Evolutionary conservation across 2,329 filamentous ascomycete species (phyloP), one percentile per base, ranked within the genome.

Genomic region (Colletotrichum chlorophyti): DNA sequence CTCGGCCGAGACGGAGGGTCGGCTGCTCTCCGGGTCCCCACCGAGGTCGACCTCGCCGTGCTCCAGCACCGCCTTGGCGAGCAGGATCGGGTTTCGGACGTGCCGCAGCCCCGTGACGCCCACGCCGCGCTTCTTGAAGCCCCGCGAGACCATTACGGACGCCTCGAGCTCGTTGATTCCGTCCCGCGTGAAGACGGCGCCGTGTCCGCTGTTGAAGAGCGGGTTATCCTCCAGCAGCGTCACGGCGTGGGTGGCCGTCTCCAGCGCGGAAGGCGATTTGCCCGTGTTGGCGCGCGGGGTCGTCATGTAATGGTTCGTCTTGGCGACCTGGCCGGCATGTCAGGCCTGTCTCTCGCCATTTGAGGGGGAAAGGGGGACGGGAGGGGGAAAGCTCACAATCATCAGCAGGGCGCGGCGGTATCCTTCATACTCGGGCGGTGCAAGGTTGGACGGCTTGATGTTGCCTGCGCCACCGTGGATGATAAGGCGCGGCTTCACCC

Each of bases 161-260:
- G 91, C 91, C 74, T 97, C 93, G 61, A 96, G 86, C 76, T 97
- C 91, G 70, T 93, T 93, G 62, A 87, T 83, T 15, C 93, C 93
- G 64, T 89, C 87, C 47, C 88, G 85, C 1, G 91, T 96, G 73
- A 96, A 97, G 17, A 96, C 92, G 47, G 92, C 91, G 50, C 93
- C 93, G 66, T 87, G 88, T 7, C 87, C 92, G 55, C 87, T 87
- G 76, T 97, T 97, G 82, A 95, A 96, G 5, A 96, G 83, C 2
- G 88, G 82, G 68, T 93, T 85, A 68, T 96, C 80, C 75, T 97
- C 93, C 14, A 97, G 83, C 23, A 88, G 80, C 1, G 80, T 77
- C 10, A 96, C 91, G 40, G 92, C 92, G 70, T 88, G 84, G 2
- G 89, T 88, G 2, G 91, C 91, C 1, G 87, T 83, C 53, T 91